A percentile compares a stretch with the other conserved stretches of the same genome.
Conservation (phyloP, 306 rosid genomes). For the Lablab purpureus region DNA sequence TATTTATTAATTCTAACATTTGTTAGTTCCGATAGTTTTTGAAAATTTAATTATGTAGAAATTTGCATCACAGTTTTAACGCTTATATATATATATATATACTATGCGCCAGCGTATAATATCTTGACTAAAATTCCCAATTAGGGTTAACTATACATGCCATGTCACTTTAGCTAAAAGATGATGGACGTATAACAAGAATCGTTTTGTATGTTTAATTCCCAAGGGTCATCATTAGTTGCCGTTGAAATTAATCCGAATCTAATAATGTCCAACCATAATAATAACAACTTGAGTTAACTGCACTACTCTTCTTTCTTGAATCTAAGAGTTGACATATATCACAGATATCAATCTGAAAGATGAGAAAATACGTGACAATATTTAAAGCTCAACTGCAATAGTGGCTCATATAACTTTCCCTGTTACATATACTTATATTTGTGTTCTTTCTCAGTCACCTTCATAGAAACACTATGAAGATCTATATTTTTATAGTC, state of each 20-base stretch:
- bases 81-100: too few relatives aligned
- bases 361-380: conserved; percentile 12
- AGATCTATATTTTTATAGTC: conserved; percentile 32
- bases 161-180: too few relatives aligned
- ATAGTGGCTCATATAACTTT: conserved; percentile 25
- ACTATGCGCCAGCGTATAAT: too few relatives aligned
- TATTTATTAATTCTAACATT: too few relatives aligned
- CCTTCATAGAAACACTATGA: conserved; percentile 39
- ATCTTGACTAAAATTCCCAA: too few relatives aligned
- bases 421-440: conserved; percentile 8
- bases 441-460: background rate
- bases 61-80: too few relatives aligned
- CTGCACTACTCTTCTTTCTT: background rate
- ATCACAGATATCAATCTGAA: background rate
- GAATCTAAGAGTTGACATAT: background rate
- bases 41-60: too few relatives aligned
- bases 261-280: background rate
- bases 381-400: conserved; percentile 45
- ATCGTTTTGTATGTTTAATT: background rate
- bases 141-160: too few relatives aligned
- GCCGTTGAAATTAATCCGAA: background rate
- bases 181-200: background rate
- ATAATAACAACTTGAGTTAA: background rate
- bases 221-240: background rate
- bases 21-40: too few relatives aligned